Base-by-base conservation (phyloP, 106 monocot species). In the Allium fistulosum region DNA sequence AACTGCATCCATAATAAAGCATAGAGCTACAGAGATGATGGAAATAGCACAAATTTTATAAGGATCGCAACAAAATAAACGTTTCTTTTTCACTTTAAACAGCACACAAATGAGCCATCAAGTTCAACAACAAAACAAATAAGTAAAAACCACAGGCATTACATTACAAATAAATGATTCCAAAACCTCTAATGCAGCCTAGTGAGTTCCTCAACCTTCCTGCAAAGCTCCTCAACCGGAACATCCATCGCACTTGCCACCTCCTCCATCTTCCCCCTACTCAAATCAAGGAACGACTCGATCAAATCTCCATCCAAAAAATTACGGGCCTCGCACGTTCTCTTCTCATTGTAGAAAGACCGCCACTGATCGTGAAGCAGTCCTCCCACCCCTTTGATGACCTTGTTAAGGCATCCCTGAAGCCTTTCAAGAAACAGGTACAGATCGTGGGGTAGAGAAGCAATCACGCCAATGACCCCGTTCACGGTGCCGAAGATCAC, bases 231-330 rank as follows among this genome's bases (percentile, higher is more conserved):
- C 75, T 99, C 97, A 8, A 87, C 80, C 0, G 87, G 63, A 26
- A 87, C 92, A 17, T 68, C 82, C 87, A 99, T 82, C 1, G 76
- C 56, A 8, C 76, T 82, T 0, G 97, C 78, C 51, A 99, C 80
- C 57, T 92, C 92, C 6, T 89, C 86, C 97, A 99, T 99, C 58
- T 78, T 62, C 5, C 8, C 69, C 7, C 97, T 72, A 70, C 67
- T 87, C 37, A 99, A 89, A 63, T 99, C 97, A n/a, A 99, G 92
- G 60, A 99, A 99, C 0, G 89, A 92, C 74, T 99, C 92, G 4
- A 99, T 99, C 70, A 99, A 56, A 63, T 99, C 97, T 1, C 97
- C 97, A 53, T 99, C 97, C 57, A 99, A 67, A 79, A 99, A 99
- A 58, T 99, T 99, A 58, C 86, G 57, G 0, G 96, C 88, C 65